Evolutionary conservation across 371 early-diverging fungal species (phyloP), one percentile per base, ranked within the genome.

Genomic region (Mortierella sp.): DNA sequence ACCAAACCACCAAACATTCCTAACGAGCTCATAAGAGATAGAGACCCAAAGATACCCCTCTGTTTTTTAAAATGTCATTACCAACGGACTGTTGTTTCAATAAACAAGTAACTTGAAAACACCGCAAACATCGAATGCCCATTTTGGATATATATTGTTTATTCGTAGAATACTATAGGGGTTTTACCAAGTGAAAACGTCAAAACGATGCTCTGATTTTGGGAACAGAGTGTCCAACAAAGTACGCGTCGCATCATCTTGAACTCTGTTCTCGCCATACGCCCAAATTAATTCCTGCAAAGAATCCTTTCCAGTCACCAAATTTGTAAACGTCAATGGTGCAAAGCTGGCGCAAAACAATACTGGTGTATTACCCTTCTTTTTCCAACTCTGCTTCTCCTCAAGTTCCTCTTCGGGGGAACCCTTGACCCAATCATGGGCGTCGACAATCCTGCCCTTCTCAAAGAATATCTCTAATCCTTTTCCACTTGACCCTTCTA

Each of bases 391-490:
- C 23, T 55, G 28, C 13, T 5, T 58, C 49, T 70, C 71, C 5
- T 59, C 51, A n/a, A 67, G 9, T 15, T 23, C 15, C 9, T 59
- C 26, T 22, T 80, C 74, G 0, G 47, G 67, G 0, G 64, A 34
- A 0, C 58, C 67, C 8, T 56, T 70, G 22, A 23, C 61, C 80
- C 75, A 80, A 0, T 69, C 66, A 22, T 43, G 45, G 12, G 66
- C 65, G 0, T 60, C 61, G 2, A 68, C 62, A 47, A 79, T 29
- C 51, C 57, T 64, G 66, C 81, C 81, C n/a, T 61, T 57, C 22
- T 79, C 65, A 19, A 79, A 59, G 0, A 64, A 28, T 5, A 81
- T 12, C 51, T 81, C 81, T 37, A 75, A 37, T 0, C 81, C 81
- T 13, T 68, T 70, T 28, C 53, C 69, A 23, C 31, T 58, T 34